These are phyloP conservation scores for Simplicillium aogashimaense DNA, from an alignment of 2,329 filamentous ascomycete species.

Conservation along the genomic window DNA sequence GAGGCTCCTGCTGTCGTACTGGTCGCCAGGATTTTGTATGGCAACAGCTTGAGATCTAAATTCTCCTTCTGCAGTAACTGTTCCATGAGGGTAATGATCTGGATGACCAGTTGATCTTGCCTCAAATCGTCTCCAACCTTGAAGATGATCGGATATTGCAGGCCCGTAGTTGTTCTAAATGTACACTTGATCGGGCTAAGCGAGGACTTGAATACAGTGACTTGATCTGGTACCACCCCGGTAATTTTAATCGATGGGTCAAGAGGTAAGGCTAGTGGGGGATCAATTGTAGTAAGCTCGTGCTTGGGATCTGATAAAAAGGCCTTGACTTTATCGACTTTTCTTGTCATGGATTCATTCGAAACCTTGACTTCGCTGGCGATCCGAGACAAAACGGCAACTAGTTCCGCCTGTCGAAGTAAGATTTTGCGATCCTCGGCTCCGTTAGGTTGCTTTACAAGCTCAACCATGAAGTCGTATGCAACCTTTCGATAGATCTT, in stretches of 20 bases:
- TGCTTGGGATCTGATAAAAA: conserved; percentile 84
- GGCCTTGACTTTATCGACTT: conserved; percentile 76
- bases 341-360: conserved; percentile 65
- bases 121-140: conserved; percentile 94
- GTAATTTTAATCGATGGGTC: conserved; percentile 75
- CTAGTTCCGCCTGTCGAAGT: conserved; percentile 78
- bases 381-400: conserved; percentile 78
- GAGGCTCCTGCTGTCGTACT: conserved; percentile 82
- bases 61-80: conserved; percentile 93
- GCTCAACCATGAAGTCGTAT: conserved; percentile 88
- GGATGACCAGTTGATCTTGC: conserved; percentile 94
- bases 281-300: conserved; percentile 73
- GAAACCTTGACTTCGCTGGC: conserved; percentile 80
- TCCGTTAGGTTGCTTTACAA: conserved; percentile 63
- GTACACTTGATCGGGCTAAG: conserved; percentile 83
- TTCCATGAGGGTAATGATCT: conserved; percentile 96
- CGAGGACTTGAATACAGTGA: conserved; percentile 91
- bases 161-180: conserved; percentile 71
- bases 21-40: conserved; percentile 93
- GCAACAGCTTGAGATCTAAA: conserved; percentile 85
- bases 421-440: conserved; percentile 65
- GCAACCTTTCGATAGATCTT: conserved; percentile 88
- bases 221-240: conserved; percentile 74
- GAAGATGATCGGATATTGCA: conserved; percentile 87
- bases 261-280: conserved; percentile 76